Evolutionary conservation across 2,329 filamentous ascomycete genomes (phyloP), one percentile per base, ranked within the genome.

Genomic region (Shiraia sp.): DNA sequence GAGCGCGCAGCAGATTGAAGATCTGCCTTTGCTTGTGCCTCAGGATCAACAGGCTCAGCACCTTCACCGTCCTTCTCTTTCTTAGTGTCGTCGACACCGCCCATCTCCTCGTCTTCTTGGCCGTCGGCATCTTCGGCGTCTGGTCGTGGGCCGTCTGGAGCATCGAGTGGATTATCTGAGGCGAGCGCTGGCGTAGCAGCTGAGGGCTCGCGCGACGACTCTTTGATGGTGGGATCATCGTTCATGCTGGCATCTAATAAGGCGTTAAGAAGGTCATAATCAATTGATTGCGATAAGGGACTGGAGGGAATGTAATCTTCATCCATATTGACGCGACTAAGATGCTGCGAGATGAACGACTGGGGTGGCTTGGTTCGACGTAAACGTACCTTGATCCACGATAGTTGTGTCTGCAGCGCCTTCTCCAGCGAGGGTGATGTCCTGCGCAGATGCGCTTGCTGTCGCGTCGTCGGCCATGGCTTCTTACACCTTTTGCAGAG

Each of bases 1-100:
- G 92, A 88, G 53, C 92, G 88, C 36, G 93, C 95, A 3, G 90
- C 86, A 30, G 87, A 85, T 74, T 96, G 91, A 42, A 91, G 77
- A 3, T 82, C 82, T 40, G 90, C 82, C 72, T 96, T 96, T 29
- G 86, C 83, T 68, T 91, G 79, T 36, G 87, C 71, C 60, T 77
- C 63, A 12, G 74, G 51, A 43, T 70, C 67, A 3, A 47, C 61
- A n/a, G 43, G 50, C 10, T 65, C 64, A 23, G 49, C 53, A 15
- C 29, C 51, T 2, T 63, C 65, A 42, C 54, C 63, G 15, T 62
- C 63, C 46, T 68, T 69, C 16, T 71, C 67, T 47, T 72, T 72
- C 51, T 67, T 64, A 17, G 64, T 41, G 16, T 70, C 65, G 22
- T 67, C 66, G 16, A 62, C 54, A 13, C 66, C 69, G 36, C 63